Evolutionary conservation across 495 filamentous ascomycete species (phyloP).

Genomic region (Hyaloscypha hepaticicola): DNA sequence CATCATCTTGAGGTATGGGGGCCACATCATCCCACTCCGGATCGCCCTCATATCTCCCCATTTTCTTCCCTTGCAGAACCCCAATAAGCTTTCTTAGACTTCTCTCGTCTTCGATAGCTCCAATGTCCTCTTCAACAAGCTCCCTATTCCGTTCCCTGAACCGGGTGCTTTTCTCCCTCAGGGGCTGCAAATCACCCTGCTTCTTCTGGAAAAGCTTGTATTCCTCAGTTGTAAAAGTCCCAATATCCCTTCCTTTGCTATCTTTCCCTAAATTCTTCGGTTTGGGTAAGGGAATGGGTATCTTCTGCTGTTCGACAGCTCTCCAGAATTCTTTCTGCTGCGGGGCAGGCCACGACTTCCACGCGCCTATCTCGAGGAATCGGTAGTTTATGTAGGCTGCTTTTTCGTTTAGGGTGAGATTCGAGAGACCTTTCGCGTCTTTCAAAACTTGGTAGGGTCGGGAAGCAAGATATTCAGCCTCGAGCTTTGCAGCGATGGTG

Average conservation of each 20-base stretch:
- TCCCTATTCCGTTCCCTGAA: constrained; percentile 15
- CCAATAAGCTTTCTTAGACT: constrained; percentile 45
- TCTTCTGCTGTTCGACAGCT: constrained; percentile 42
- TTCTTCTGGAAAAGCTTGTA: constrained; percentile 34
- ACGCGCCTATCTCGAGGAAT: constrained; percentile 28
- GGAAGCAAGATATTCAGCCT: constrained; percentile 27
- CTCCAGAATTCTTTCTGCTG: constrained; percentile 50
- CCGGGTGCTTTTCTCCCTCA: constrained; percentile 32
- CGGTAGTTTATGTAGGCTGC: constrained; percentile 19
- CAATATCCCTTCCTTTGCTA: constrained; percentile 41
- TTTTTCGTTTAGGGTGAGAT: constrained; percentile 26
- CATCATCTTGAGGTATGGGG: constrained; percentile 83
- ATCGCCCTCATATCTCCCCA: constrained; percentile 59
- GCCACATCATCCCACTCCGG: constrained; percentile 80
- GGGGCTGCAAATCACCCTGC: constrained; percentile 32
- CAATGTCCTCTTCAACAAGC: neutral
- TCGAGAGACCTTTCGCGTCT: constrained; percentile 22
- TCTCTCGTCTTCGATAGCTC: constrained; percentile 42
- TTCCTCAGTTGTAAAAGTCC: constrained; percentile 39
- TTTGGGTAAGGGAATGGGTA: constrained; percentile 40
- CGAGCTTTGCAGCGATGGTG: constrained; percentile 28
- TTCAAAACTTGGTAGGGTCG: constrained; percentile 24
- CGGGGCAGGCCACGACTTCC: constrained; percentile 13
- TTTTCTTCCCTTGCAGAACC: constrained; percentile 42
- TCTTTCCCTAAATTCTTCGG: constrained; percentile 43